A percentile compares a stretch with the other conserved stretches of the same genome.
Evolutionary conservation across 768 basidiomycete genomes (phyloP).

Genomic region (Podaxis sp.): DNA sequence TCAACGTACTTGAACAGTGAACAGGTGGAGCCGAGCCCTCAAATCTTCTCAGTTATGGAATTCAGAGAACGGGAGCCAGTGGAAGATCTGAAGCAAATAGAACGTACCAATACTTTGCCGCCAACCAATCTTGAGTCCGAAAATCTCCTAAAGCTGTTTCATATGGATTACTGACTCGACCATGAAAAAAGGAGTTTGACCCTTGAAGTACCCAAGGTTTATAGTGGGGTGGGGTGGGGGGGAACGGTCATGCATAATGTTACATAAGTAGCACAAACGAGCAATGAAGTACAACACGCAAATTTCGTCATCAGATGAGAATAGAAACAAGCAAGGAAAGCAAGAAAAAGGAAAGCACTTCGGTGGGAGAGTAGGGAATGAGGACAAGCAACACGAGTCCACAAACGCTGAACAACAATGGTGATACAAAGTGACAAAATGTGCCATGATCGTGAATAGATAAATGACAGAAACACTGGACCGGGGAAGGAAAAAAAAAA

Average conservation of each 20-base stretch:
- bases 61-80: too few relatives aligned
- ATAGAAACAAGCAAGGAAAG: background rate
- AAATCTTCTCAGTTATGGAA: too few relatives aligned
- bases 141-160: too few relatives aligned
- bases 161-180: too few relatives aligned
- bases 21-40: too few relatives aligned
- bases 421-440: background rate
- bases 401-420: background rate
- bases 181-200: too few relatives aligned
- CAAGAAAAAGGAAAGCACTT: background rate
- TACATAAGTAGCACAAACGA: background rate
- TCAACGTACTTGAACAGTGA: too few relatives aligned
- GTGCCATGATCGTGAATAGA: conserved; percentile 6
- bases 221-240: background rate
- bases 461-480: background rate
- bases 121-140: too few relatives aligned
- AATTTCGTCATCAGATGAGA: background rate
- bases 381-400: background rate
- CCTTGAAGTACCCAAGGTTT: background rate
- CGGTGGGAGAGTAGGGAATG: background rate
- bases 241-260: background rate
- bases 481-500: background rate
- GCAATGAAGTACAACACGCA: background rate
- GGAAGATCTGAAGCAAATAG: too few relatives aligned
- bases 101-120: too few relatives aligned